Evolutionary conservation across 768 basidiomycete genomes (phyloP).

Genomic region (Mrakia blollopis): DNA sequence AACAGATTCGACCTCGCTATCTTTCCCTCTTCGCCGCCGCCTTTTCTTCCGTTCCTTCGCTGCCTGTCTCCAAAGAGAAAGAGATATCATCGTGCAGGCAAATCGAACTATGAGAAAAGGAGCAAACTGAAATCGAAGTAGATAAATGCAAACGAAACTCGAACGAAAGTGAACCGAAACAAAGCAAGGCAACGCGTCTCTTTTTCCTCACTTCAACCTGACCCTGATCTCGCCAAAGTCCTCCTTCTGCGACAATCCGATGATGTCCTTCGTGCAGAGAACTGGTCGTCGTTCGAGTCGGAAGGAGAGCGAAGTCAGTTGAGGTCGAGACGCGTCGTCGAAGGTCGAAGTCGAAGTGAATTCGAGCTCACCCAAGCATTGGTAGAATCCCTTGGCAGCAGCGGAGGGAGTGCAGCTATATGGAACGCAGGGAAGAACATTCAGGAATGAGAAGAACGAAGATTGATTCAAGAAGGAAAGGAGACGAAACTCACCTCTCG

Average conservation of each 20-base stretch:
- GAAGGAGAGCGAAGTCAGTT: background rate
- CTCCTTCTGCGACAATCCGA: slow-evolving; percentile 20
- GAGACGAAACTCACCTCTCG: slow-evolving; percentile 6
- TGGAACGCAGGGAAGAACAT: background rate
- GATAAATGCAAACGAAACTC: background rate
- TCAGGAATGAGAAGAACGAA: background rate
- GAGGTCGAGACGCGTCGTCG: background rate
- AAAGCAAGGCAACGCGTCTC: background rate
- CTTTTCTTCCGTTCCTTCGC: no score
- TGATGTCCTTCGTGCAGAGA: slow-evolving; percentile 22
- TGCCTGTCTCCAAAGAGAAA: no score
- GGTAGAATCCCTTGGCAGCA: slow-evolving; percentile 30
- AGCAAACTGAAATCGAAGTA: no score
- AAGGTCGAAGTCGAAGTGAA: background rate
- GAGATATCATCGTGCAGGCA: no score
- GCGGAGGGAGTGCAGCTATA: slow-evolving; percentile 9
- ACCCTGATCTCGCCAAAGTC: slow-evolving; percentile 20
- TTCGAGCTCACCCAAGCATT: slow-evolving; percentile 15
- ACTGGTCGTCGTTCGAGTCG: slow-evolving; percentile 4
- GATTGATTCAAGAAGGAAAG: no score
- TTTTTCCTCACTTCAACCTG: slow-evolving; percentile 11
- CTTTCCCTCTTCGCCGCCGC: no score
- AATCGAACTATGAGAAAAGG: no score
- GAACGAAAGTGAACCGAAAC: background rate
- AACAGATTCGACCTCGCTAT: no score